phyloP scores from a whole-genome alignment of 495 filamentous ascomycete species.

The Parachaetomium inaequale region DNA sequence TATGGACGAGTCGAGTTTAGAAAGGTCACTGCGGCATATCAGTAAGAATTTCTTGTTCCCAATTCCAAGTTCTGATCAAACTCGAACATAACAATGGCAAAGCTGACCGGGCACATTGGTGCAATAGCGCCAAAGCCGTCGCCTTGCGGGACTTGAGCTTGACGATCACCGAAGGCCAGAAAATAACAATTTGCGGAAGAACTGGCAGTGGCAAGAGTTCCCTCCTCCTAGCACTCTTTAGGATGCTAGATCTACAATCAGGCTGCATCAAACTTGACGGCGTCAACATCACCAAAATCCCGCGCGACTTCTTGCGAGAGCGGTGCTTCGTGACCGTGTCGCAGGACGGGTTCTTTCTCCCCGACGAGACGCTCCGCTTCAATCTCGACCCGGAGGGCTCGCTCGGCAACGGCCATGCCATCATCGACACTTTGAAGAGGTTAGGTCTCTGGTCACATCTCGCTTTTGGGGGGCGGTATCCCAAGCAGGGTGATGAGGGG shows the following conservation, averaged over 20 bases:
- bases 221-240: conserved; percentile 36
- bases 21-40: background rate
- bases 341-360: conserved; percentile 42
- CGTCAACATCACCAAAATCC: conserved; percentile 31
- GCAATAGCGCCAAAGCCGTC: conserved; percentile 21
- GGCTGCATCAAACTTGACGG: conserved; percentile 37
- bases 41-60: background rate
- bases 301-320: conserved; percentile 27
- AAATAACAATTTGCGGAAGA: conserved; percentile 32
- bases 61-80: background rate
- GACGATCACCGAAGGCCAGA: conserved; percentile 35
- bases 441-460: conserved; percentile 23
- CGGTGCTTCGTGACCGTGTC: conserved; percentile 41
- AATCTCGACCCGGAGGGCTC: conserved; percentile 24
- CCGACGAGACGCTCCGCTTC: conserved; percentile 28
- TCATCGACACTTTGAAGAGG: conserved; percentile 17
- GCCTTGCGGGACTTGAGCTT: conserved; percentile 35
- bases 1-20: conserved; percentile 30
- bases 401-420: background rate
- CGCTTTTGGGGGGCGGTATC: too few species aligned
- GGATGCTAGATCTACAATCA: conserved; percentile 30
- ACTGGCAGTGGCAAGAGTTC: conserved; percentile 43
- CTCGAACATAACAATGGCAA: background rate
- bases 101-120: background rate
- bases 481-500: too few species aligned